Base-by-base conservation (phyloP, 1,284 basidiomycete genomes). In the Pisolithus thermaeus region DNA sequence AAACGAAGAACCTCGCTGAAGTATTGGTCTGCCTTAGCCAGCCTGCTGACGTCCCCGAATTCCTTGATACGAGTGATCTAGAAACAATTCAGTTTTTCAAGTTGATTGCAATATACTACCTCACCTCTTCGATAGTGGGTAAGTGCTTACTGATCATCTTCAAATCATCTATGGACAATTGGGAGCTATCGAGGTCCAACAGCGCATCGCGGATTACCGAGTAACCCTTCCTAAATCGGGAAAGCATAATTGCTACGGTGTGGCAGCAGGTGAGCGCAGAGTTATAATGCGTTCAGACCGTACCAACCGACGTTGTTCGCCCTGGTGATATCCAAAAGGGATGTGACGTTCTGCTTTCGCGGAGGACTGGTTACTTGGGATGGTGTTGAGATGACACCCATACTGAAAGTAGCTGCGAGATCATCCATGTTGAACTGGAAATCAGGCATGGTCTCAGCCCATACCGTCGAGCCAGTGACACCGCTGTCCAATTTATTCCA, bases 21-120 rank as follows among this genome's bases (percentile, higher is more conserved):
- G 69, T 89, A 95, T 62, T 87, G 87, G 63, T 97, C 93, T 18
- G 90, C 84, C 60, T 89, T 90, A 4, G 88, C 81, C 4, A 92
- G 74, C 66, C 86, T 85, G 52, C 73, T 74, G 18, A 84, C 72
- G 53, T 91, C 84, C 1, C 74, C 78, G 59, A 86, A 90, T 42
- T 80, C 78, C 53, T 77, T 80, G 40, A 92, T 76, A 18, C 83
- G 73, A 18, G 75, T 73, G 41, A 84, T 71, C 84, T 90, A 58
- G 3, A 18, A 45, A 32, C 44, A 42, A 28, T 8, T 20, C 46
- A 32, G 46, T 38, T 37, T 8, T 16, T 25, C 32, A 44, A 35
- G 14, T 12, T 18, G 20, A 12, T 23, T 14, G 9, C 16, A 28
- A 22, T 16, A 47, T 46, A 44, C 53, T 8, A 9, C 61, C 69